Evolutionary conservation across 768 basidiomycete species (phyloP).

Genomic region (Guyanaporus albipodus): DNA sequence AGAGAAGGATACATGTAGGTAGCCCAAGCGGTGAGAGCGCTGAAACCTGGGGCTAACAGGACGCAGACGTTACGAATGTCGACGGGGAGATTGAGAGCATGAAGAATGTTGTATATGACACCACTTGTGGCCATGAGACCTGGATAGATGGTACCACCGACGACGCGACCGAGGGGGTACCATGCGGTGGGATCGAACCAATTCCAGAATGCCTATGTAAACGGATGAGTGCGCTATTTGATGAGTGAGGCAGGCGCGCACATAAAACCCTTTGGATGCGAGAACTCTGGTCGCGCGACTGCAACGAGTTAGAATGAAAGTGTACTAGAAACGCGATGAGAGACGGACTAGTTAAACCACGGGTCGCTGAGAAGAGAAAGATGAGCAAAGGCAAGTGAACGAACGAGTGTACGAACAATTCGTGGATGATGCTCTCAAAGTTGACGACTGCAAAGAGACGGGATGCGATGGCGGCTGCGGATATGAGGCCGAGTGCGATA

Average conservation of each 20-base stretch:
- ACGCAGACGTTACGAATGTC: conserved; percentile 98
- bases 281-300: conserved; percentile 93
- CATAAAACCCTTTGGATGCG: conserved; percentile 93
- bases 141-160: conserved; percentile 97
- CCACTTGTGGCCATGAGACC: conserved; percentile 98
- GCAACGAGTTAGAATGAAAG: conserved; percentile 8
- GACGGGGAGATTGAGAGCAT: conserved; percentile 87
- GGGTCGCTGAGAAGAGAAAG: conserved; percentile 63
- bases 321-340: too few relatives aligned
- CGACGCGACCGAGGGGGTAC: conserved; percentile 98
- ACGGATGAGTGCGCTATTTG: conserved; percentile 6
- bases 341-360: conserved; percentile 97
- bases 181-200: conserved; percentile 99
- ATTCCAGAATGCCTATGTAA: conserved; percentile 93
- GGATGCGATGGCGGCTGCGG: conserved; percentile 91
- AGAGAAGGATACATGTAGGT: conserved; percentile 73
- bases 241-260: conserved; percentile 36
- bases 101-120: conserved; percentile 90
- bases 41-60: conserved; percentile 93
- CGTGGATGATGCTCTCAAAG: conserved; percentile 99
- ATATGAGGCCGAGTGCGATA: conserved; percentile 85
- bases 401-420: conserved; percentile 67
- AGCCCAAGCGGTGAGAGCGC: conserved; percentile 93
- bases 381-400: not conserved
- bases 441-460: conserved; percentile 96